Evolutionary conservation across 1,284 basidiomycete species (phyloP).

Genomic region (Puccinia coronata): DNA sequence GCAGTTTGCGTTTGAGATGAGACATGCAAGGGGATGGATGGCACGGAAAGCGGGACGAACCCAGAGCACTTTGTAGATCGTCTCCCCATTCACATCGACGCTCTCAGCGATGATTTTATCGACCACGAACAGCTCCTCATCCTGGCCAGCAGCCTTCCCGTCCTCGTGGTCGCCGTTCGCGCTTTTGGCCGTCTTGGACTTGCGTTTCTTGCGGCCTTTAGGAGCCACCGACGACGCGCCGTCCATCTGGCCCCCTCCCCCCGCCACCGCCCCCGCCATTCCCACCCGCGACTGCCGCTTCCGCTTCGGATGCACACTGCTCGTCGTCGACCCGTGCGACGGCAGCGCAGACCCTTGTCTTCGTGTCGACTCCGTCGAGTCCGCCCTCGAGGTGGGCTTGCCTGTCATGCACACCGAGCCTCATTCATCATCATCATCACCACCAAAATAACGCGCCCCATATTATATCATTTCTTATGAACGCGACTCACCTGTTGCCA

Average conservation of each 20-base stretch:
- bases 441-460: not conserved
- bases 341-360: not conserved
- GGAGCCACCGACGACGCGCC: too few species aligned
- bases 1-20: not conserved
- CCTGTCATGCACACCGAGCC: not conserved
- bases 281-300: not conserved
- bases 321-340: not conserved
- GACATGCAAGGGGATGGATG: too few species aligned
- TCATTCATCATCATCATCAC: not conserved
- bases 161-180: not conserved
- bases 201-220: slow-evolving; percentile 21
- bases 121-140: slow-evolving; percentile 33
- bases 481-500: not conserved
- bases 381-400: not conserved
- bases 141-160: not conserved
- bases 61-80: slow-evolving; percentile 42
- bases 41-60: not conserved
- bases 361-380: not conserved
- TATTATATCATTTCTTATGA: not conserved
- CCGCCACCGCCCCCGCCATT: too few species aligned
- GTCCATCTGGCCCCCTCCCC: not conserved
- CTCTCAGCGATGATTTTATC: slow-evolving; percentile 42
- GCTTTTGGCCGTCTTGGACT: not conserved
- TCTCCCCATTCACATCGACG: slow-evolving; percentile 31
- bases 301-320: not conserved